phyloP scores from a whole-genome alignment of 305 asterid species.

The Petunia hybrid region DNA sequence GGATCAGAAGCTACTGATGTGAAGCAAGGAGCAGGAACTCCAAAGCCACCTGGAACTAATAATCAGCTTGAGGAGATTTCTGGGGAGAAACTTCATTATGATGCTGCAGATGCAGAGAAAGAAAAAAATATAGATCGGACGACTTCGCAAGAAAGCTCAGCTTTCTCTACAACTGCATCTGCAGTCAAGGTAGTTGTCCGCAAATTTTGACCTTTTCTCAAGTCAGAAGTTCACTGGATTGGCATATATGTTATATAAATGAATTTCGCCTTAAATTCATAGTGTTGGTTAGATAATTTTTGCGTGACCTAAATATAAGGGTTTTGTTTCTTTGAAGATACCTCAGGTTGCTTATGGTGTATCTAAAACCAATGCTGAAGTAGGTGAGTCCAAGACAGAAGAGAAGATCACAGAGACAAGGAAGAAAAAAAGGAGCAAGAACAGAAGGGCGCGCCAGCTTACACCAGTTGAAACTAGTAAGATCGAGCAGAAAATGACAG shows the following conservation, averaged over 20 bases:
- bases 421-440: neutral
- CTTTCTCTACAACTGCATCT: neutral
- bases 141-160: conserved; percentile 2
- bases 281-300: neutral
- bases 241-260: neutral
- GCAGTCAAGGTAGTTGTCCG: neutral
- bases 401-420: neutral
- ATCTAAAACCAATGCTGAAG: neutral
- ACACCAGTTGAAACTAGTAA: neutral
- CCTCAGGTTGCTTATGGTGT: neutral
- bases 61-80: neutral
- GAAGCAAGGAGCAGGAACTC: neutral
- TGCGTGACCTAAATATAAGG: neutral
- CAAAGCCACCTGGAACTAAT: neutral
- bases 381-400: neutral
- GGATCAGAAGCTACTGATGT: neutral
- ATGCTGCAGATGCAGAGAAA: neutral
- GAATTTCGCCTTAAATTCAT: neutral
- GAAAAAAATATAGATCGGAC: neutral
- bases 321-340: neutral
- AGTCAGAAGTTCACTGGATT: neutral
- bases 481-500: neutral
- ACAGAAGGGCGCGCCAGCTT: neutral
- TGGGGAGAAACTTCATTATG: neutral
- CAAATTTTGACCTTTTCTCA: neutral